Evolutionary conservation across 192 early-diverging fungal genomes (phyloP), one percentile per base, ranked within the genome.

Genomic region (Backusella liffmaniae): DNA sequence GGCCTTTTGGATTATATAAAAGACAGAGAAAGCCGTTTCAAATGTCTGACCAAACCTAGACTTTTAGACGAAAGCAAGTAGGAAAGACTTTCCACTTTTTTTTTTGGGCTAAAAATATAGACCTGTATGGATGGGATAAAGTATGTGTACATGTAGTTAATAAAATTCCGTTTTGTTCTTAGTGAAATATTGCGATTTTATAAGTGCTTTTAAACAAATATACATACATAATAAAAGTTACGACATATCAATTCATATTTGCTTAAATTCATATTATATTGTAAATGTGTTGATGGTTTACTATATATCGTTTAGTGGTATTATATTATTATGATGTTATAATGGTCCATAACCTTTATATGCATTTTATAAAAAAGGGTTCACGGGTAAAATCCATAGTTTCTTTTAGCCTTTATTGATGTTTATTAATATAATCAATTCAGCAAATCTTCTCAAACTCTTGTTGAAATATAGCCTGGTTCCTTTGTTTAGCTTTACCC

Each of bases 1-100:
- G 75, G 69, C 9, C 53, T 71, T 35, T 32, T 71, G 3, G 75
- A 72, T 1, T 76, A 71, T 23, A 62, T 76, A 46, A 46, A 68
- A 34, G 18, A 44, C 21, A 67, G 67, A 53, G 41, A 67, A 21
- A n/a, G 21, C 2, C 30, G 66, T 29, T 46, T 35, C 10, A 34
- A 66, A 67, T 76, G 66, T 68, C 29, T 44, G 18, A 16, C n/a
- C 23, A 68, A 59, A 59, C 53, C 53, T 9, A 59, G 26, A 10
- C 53, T 59, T 59, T 10, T 59, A 9, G 10, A 59, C 12, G 53
- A 59, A 59, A 59, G 53, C 53, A 10, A 59, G 21, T 59, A 59
- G 23, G 7, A 49, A 49, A 0, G 46, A 7, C n/a, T n/a, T 49
- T 49, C 46, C 3, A 32, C 32, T 0, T 32, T 32, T 32, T 32